Evolutionary conservation across 495 filamentous ascomycete species (phyloP), one percentile per base, ranked within the genome.

Genomic region (Hypoxylon rickii): DNA sequence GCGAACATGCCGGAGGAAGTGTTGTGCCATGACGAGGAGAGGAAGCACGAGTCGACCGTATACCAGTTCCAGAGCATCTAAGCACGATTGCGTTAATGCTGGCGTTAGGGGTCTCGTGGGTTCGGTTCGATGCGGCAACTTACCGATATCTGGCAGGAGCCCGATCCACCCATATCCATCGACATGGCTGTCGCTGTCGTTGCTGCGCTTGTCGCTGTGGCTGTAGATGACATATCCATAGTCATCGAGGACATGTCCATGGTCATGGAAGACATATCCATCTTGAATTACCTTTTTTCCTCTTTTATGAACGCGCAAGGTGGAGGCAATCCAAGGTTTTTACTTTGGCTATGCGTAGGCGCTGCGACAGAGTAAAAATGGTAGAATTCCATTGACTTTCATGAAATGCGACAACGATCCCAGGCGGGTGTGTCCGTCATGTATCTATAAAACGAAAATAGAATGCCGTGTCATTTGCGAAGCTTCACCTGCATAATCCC

Each of bases 21-120:
- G 55, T 86, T 78, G 56, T 82, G 83, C 84, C 84, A 88, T 42
- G 75, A 68, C 5, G 45, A 50, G 18, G 83, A 70, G 52, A 88
- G 69, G 71, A 88, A 87, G 78, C 83, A 88, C 10, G 83, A 64
- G 59, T 86, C 80, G 24, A 87, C 65, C 2, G 81, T 85, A 51
- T 82, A 73, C 84, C 85, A 88, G 51, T 88, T 87, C 84, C 84
- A 87, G 3, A 86, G 65, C 84, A 88, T 88, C 82, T 85, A 48
- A 20, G 4, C 13, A 2, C 34, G n/a, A 3, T 3, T 3, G n/a
- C 13, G 34, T 38, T 18, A 38, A 18, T 38, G 13, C n/a, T n/a
- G n/a, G n/a, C n/a, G n/a, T n/a, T n/a, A n/a, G n/a, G n/a, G n/a
- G n/a, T n/a, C n/a, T n/a, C n/a, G n/a, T n/a, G n/a, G n/a, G n/a